phyloP scores from a whole-genome alignment of 2,329 filamentous ascomycete species.

The Penicillium sp. region DNA sequence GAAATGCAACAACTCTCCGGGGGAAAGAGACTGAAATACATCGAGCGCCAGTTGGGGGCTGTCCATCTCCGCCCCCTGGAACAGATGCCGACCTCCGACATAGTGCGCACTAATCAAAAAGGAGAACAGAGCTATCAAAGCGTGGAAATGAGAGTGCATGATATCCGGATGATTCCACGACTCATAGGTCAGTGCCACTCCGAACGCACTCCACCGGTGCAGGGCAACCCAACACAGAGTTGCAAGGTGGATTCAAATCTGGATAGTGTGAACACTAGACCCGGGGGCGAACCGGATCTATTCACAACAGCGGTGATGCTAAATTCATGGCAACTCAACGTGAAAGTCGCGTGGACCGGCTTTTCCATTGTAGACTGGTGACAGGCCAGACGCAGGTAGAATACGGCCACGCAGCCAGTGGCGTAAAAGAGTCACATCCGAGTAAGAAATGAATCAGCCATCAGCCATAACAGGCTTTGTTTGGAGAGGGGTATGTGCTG shows the following conservation, averaged over 20 bases:
- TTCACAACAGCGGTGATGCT: neutral
- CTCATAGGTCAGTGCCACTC: neutral
- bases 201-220: neutral
- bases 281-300: neutral
- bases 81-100: slow-evolving; percentile 7
- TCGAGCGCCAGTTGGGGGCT: neutral
- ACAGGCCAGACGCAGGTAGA: neutral
- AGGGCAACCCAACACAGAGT: neutral
- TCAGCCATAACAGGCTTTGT: neutral
- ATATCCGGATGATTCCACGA: neutral
- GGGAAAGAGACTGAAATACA: slow-evolving; percentile 9
- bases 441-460: neutral
- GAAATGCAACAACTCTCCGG: slow-evolving; percentile 7
- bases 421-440: slow-evolving; percentile 1
- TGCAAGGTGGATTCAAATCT: neutral
- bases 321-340: neutral
- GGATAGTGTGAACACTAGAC: neutral
- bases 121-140: neutral
- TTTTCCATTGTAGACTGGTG: neutral
- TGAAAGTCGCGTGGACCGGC: neutral
- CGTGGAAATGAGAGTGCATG: slow-evolving; percentile 8
- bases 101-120: slow-evolving; percentile 8
- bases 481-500: neutral
- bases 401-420: neutral
- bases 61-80: slow-evolving; percentile 4